phyloP scores from a whole-genome alignment of 1,284 basidiomycete species.

The Ceratobasidium sp. region DNA sequence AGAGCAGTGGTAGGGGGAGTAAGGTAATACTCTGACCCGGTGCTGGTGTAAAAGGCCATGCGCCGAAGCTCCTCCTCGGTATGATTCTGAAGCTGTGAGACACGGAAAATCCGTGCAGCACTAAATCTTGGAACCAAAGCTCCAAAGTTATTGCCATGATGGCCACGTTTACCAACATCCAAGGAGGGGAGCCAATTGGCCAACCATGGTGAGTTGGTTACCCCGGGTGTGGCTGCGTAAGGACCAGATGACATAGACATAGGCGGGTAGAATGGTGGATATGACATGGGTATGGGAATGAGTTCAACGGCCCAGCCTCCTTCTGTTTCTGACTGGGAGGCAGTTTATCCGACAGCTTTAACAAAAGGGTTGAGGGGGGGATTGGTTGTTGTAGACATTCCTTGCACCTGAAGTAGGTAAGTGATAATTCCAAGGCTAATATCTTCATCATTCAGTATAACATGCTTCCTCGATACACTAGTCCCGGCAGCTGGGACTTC shows the following conservation, averaged over 20 bases:
- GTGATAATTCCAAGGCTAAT: background rate
- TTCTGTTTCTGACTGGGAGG: background rate
- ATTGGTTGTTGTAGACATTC: background rate
- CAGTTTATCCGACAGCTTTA: background rate
- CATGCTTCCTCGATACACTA: background rate
- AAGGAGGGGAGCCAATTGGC: constrained; percentile 7
- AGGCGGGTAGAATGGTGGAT: no score
- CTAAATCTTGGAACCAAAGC: background rate
- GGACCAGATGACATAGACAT: background rate
- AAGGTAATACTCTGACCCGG: background rate
- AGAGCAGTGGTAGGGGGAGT: background rate
- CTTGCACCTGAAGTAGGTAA: background rate
- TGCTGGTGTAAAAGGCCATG: background rate
- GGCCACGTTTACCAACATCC: constrained; percentile 7
- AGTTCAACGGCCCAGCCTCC: background rate
- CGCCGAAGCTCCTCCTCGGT: background rate
- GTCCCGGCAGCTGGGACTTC: background rate
- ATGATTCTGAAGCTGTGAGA: background rate
- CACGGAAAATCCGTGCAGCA: background rate
- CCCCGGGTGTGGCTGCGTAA: background rate
- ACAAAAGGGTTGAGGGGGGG: background rate
- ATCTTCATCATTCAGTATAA: background rate
- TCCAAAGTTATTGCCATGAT: background rate
- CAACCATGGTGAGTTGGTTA: background rate
- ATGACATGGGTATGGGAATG: no score